A percentile compares a stretch with the other conserved stretches of the same genome.
These are phyloP conservation scores for Peronospora destructor DNA, from an alignment of 352 stramenopile species.

Conservation along the genomic window DNA sequence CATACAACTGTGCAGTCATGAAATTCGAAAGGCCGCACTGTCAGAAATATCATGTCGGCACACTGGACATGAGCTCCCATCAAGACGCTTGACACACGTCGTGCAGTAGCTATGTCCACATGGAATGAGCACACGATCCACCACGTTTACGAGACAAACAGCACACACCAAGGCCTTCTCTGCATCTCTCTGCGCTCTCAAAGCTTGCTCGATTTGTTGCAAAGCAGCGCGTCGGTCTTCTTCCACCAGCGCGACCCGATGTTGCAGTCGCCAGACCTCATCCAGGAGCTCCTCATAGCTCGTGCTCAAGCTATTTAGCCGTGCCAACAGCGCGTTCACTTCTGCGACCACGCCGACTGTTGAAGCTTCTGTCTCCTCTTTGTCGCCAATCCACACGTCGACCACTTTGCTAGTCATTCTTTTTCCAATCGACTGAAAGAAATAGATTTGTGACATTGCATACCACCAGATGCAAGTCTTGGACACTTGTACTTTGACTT, in stretches of 20 bases:
- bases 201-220: conserved; percentile 31
- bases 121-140: conserved; percentile 49
- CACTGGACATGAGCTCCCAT: conserved; percentile 34
- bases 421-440: conserved; percentile 30
- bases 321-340: conserved; percentile 40
- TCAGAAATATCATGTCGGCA: conserved; percentile 35
- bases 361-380: conserved; percentile 6
- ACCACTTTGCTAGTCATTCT: conserved; percentile 1
- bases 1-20: no score
- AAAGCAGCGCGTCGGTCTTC: conserved; percentile 31
- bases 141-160: conserved; percentile 46
- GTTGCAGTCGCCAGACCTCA: conserved; percentile 38
- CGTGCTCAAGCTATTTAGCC: conserved; percentile 42
- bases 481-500: conserved; percentile 42
- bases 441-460: conserved; percentile 41
- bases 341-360: conserved; percentile 28
- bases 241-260: conserved; percentile 33
- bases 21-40: conserved; percentile 35
- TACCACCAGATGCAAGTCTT: conserved; percentile 34
- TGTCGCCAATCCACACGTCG: background rate
- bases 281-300: conserved; percentile 42
- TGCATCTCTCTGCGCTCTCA: conserved; percentile 45
- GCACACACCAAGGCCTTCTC: conserved; percentile 44
- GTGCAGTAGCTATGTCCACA: conserved; percentile 59
- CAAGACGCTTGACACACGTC: conserved; percentile 37